Evolutionary conservation across 2,329 filamentous ascomycete species (phyloP).

Genomic region (Cladophialophora exuberans): DNA sequence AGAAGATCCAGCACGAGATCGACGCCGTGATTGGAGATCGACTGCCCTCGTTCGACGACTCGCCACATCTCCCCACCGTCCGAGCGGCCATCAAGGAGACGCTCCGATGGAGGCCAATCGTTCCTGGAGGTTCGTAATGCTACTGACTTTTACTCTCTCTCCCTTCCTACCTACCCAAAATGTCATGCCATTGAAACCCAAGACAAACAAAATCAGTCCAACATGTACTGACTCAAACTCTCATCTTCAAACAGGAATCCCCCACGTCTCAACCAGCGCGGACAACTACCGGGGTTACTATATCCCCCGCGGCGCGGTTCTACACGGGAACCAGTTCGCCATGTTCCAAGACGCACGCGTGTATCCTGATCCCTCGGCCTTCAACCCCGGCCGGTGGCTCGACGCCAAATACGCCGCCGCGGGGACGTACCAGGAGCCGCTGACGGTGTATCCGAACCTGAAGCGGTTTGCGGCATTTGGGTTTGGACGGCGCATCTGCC

Average conservation of each 20-base stretch:
- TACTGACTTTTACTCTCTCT: no score
- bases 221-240: background rate
- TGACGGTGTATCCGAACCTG: constrained; percentile 24
- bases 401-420: background rate
- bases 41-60: constrained; percentile 37
- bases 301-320: background rate
- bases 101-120: constrained; percentile 35
- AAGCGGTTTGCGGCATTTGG: constrained; percentile 25
- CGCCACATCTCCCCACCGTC: constrained; percentile 38
- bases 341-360: background rate
- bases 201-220: background rate
- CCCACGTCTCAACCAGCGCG: background rate
- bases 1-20: constrained; percentile 2
- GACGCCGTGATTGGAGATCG: constrained; percentile 8
- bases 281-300: background rate
- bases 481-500: constrained; percentile 30
- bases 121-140: background rate
- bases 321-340: background rate
- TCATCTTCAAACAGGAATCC: background rate
- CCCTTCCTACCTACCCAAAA: no score
- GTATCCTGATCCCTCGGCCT: background rate
- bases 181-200: no score
- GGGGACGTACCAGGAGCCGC: constrained; percentile 1
- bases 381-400: background rate
- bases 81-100: constrained; percentile 38